Evolutionary conservation across 2,329 filamentous ascomycete genomes (phyloP), one percentile per base, ranked within the genome.

Genomic region (Diplodia corticola): DNA sequence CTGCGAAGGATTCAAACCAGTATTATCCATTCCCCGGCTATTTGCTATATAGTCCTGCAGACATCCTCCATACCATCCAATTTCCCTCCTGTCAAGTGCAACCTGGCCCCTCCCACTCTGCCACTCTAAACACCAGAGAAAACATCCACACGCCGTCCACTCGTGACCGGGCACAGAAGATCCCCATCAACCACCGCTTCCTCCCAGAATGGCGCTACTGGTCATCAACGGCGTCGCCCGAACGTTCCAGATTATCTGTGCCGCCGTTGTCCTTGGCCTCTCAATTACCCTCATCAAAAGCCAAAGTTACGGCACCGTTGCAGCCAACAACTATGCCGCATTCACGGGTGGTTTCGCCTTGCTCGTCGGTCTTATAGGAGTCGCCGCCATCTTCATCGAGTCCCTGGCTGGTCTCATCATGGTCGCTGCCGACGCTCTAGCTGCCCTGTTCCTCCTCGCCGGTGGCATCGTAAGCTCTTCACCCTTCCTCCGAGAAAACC

Each of bases 181-280:
- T 37, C 35, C 12, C 35, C 35, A 37, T 37, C 15, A n/a, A n/a
- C n/a, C n/a, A n/a, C n/a, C n/a, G n/a, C n/a, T n/a, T n/a, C n/a
- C n/a, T n/a, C 40, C 17, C 2, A 35, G n/a, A 5, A 61, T 61
- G 57, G 17, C 26, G 17, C 37, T 59, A 12, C 22, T 2, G n/a
- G 9, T 69, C 57, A 33, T 49, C 44, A 61, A 61, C 13, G 57
- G 17, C 6, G 57, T 30, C 44, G 57, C 57, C 12, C 44, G 57
- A 30, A 40, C 28, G 5, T 35, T 61, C 48, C 71, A 72, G 61
- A 24, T 73, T 44, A 40, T 73, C 63, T 73, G 72, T 69, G 69
- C 69, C 55, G 70, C 68, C 61, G 65, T 72, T 44, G 72, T 73
- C 30, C 70, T 75, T 49, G 72, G 68, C 22, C 68, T 74, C 37